Base-by-base conservation (phyloP, 306 rosid species). In the Fagus sylvatica region DNA sequence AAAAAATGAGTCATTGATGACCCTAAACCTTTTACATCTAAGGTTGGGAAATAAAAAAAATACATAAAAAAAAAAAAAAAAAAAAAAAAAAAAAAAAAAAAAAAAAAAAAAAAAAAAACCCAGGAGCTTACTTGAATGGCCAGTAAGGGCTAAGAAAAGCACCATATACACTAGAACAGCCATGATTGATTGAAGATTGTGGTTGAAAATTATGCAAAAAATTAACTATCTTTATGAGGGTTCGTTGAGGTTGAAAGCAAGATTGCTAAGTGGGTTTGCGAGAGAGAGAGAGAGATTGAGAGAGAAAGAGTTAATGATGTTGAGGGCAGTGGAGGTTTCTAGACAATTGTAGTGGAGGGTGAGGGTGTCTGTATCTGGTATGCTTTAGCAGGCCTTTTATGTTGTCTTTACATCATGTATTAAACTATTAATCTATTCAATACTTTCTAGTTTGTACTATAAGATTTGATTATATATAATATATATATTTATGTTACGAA, bases 101-200 rank as follows among this genome's bases (percentile, higher is more conserved):
- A 10, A 13, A 2, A 10, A 10, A 53, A 0, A 22, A 22, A 22
- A 22, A 8, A 16, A 32, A 0, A 53, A 76, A 81, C 22, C 60
- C 2, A 72, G 77, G 37, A 13, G 80, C 97, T 92, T 94, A 94
- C 98, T 89, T 85, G 98, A 94, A 71, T 79, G 85, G 67, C 88
- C 86, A 74, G 91, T 80, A 13, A 89, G 75, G 65, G 90, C 87
- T 16, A 89, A 62, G 80, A 94, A 83, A 41, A 94, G 62, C 79
- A 89, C 60, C 54, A 90, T 67, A 65, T 79, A 89, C 59, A 86
- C 76, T 33, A 89, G 51, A 82, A 86, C 65, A 78, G 84, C 83
- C 98, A 94, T 94, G 87, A 80, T 68, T 87, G 84, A 71, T 60
- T 32, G 34, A 9, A 19, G 82, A 59, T 72, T 74, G 67, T 53